Evolutionary conservation across 805 yeast genomes (phyloP).

Genomic region (Grigorovia humatica): DNA sequence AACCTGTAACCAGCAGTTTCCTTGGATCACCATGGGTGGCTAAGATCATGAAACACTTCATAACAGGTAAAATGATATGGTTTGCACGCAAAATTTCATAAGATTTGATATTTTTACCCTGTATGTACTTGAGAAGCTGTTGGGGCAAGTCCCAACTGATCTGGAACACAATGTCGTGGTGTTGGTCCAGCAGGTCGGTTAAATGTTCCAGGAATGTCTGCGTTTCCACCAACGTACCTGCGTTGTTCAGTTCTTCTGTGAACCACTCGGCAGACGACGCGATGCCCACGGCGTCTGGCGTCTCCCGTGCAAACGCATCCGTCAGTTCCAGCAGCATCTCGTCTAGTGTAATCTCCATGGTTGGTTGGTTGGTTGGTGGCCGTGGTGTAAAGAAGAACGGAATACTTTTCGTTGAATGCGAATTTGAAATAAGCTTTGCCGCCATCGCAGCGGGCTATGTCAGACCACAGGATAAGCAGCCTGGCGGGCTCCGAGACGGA

Average conservation of each 20-base stretch:
- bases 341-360: slow-evolving; percentile 1
- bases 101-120: slow-evolving; percentile 29
- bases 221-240: slow-evolving; percentile 34
- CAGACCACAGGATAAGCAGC: background rate
- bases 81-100: slow-evolving; percentile 16
- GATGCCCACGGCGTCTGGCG: slow-evolving; percentile 23
- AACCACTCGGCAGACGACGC: slow-evolving; percentile 23
- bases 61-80: slow-evolving; percentile 28
- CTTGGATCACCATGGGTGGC: slow-evolving; percentile 69
- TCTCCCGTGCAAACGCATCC: slow-evolving; percentile 18
- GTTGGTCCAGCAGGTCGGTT: slow-evolving; percentile 32
- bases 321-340: slow-evolving; percentile 5
- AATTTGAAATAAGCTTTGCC: background rate
- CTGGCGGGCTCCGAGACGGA: background rate
- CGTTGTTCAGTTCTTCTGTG: slow-evolving; percentile 14
- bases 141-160: slow-evolving; percentile 92
- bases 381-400: too few relatives aligned
- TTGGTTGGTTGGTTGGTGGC: background rate
- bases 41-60: slow-evolving; percentile 48
- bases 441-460: background rate
- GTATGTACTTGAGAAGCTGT: slow-evolving; percentile 47
- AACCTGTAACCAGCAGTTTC: slow-evolving; percentile 60
- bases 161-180: slow-evolving; percentile 46
- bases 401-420: too few relatives aligned
- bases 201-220: slow-evolving; percentile 38